A percentile compares a stretch with the other conserved stretches of the same genome.
These are phyloP conservation scores for Malassezia slooffiae DNA, from an alignment of 1,284 basidiomycete species.

Conservation along the genomic window DNA sequence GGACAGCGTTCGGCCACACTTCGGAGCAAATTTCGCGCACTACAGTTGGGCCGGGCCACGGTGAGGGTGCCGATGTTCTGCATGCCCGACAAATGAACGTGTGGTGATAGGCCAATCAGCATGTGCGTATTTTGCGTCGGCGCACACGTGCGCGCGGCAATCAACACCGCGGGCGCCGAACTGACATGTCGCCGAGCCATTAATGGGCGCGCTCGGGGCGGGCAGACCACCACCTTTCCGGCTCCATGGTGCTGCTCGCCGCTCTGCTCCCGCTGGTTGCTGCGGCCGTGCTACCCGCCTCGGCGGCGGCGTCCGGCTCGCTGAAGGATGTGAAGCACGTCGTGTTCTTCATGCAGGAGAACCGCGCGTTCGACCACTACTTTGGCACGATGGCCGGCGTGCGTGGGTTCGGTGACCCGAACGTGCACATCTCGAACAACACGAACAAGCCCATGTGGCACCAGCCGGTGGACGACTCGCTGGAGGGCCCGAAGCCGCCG, in stretches of 20 bases:
- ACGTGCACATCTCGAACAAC: conserved; percentile 27
- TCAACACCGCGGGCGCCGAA: no score
- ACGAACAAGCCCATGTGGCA: conserved; percentile 25
- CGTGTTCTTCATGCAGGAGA: conserved; percentile 38
- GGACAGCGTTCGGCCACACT: no score
- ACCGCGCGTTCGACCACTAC: conserved; percentile 41
- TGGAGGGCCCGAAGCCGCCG: conserved; percentile 3
- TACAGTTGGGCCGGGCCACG: no score
- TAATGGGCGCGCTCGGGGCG: no score
- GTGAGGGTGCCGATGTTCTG: no score
- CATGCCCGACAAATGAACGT: no score
- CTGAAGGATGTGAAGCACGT: conserved; percentile 19
- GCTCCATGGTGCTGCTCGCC: neutral
- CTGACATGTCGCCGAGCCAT: no score
- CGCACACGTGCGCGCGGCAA: no score
- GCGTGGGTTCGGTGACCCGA: conserved; percentile 37
- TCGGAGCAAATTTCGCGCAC: no score
- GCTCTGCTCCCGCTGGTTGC: neutral
- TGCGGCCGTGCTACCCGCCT: neutral
- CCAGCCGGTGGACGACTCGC: conserved; percentile 9
- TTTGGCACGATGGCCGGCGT: conserved; percentile 33
- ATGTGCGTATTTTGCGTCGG: no score
- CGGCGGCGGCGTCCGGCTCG: neutral
- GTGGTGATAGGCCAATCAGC: no score
- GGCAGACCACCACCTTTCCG: no score